Conservation (phyloP, 2,329 filamentous ascomycete genomes). For the Triangularia verruculosa region DNA sequence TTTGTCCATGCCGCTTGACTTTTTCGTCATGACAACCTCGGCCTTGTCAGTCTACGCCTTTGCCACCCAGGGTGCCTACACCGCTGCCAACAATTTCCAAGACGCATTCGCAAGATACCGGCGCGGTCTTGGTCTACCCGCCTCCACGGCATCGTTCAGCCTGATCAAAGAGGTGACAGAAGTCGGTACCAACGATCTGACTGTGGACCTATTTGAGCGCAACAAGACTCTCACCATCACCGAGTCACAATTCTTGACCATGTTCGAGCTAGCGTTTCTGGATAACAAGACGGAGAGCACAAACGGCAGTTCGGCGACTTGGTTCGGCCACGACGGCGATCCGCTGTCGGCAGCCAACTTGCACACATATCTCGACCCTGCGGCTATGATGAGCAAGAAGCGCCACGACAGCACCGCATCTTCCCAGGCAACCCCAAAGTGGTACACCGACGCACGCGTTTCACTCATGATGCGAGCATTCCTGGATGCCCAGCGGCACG, state of each 20-base stretch:
- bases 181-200: constrained; percentile 7
- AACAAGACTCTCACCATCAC: constrained; percentile 22
- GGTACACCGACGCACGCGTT: neutral
- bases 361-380: constrained; percentile 2
- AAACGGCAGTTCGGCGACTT: constrained; percentile 5
- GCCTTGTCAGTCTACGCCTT: constrained; percentile 18
- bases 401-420: neutral
- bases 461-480: neutral
- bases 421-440: neutral
- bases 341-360: constrained; percentile 20
- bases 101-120: constrained; percentile 31
- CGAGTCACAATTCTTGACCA: constrained; percentile 25
- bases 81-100: constrained; percentile 31
- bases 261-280: constrained; percentile 29
- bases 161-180: constrained; percentile 23
- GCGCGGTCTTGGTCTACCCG: constrained; percentile 25
- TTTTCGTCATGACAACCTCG: constrained; percentile 25
- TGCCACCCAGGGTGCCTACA: constrained; percentile 28
- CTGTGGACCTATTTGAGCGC: constrained; percentile 16
- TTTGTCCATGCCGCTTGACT: constrained; percentile 25
- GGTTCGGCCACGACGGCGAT: constrained; percentile 2
- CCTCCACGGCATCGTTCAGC: constrained; percentile 25
- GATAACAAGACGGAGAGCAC: neutral
- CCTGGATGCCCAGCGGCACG: neutral
- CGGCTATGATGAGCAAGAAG: constrained; percentile 25